Base-by-base conservation (phyloP, 495 filamentous ascomycete genomes). In the Penicillium argentinense region DNA sequence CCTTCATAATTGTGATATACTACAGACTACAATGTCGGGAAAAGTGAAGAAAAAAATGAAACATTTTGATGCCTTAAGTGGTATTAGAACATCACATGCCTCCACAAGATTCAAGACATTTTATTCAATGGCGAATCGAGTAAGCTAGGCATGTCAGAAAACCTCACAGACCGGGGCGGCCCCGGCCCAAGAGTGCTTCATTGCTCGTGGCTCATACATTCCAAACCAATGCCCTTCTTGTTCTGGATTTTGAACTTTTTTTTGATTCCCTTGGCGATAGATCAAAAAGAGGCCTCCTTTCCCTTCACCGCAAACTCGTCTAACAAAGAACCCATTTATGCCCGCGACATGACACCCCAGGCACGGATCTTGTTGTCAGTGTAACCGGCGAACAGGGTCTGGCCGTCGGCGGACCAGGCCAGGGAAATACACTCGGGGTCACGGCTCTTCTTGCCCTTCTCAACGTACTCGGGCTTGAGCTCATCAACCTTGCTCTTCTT, bases 401-500 rank as follows among this genome's bases (percentile, higher is more conserved):
- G 91, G 68, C 93, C 93, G 66, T 97, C 93, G 64, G 91, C 95
- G 68, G 81, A 87, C 93, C 93, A 99, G 66, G 93, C 95, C 73
- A 99, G 78, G 69, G 79, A 85, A 54, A 99, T 84, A 78, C 92
- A 97, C 87, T 99, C 93, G 54, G 95, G 95, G 76, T 97, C 93
- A 71, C 91, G 80, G 82, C 82, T 88, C 91, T 97, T 97, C 91
- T 96, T 96, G 76, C 93, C 91, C 67, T 91, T 86, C 64, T 90
- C 83, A 53, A 89, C 81, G 78, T 95, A 97, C 66, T 98, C 95
- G 55, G 95, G 95, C 88, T 95, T 97, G 72, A 99, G 83, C 84
- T 97, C 93, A 63, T 99, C 93, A 56, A 99, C 93, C 85, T 97
- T 97, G 85, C 86, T 92, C 89, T 99, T 97, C 91, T 99, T 99